Percentiles rank a stretch among this genome's conserved stretches.
These are phyloP conservation scores for Aulographum hederae DNA, from an alignment of 2,329 filamentous ascomycete species.

Conservation along the genomic window DNA sequence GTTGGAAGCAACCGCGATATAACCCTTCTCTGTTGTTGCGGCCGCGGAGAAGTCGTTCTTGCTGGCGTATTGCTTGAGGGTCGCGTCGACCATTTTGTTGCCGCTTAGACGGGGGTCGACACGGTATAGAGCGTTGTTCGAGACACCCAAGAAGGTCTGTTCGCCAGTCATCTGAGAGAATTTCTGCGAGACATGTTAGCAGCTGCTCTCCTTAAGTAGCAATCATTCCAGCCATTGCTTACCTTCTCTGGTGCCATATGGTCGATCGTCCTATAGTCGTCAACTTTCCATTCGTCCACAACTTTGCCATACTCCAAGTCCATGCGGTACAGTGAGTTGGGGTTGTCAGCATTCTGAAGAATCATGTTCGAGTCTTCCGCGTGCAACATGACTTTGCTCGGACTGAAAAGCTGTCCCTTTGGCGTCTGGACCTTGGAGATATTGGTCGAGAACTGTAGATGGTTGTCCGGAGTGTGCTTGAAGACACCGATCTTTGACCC, in stretches of 20 bases:
- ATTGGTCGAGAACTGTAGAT: conserved; percentile 88
- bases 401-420: conserved; percentile 70
- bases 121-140: conserved; percentile 80
- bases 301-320: conserved; percentile 96
- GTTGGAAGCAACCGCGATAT: conserved; percentile 90
- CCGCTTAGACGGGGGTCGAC: conserved; percentile 81
- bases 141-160: conserved; percentile 87
- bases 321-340: conserved; percentile 90
- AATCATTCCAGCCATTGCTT: conserved; percentile 15
- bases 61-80: conserved; percentile 88
- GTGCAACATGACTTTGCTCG: conserved; percentile 93
- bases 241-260: conserved; percentile 82
- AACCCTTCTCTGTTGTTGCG: conserved; percentile 89
- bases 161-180: conserved; percentile 94
- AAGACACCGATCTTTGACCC: conserved; percentile 98
- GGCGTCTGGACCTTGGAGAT: conserved; percentile 92
- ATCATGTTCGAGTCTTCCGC: conserved; percentile 81
- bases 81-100: conserved; percentile 78
- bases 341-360: conserved; percentile 62
- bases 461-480: conserved; percentile 85
- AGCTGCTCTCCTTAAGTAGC: neutral
- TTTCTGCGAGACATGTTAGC: conserved; percentile 38
- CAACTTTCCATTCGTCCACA: conserved; percentile 95
- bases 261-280: conserved; percentile 85
- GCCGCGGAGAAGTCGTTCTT: conserved; percentile 96